Evolutionary conservation across 345 rosid genomes (phyloP).

Genomic region (Lepidium africanum): DNA sequence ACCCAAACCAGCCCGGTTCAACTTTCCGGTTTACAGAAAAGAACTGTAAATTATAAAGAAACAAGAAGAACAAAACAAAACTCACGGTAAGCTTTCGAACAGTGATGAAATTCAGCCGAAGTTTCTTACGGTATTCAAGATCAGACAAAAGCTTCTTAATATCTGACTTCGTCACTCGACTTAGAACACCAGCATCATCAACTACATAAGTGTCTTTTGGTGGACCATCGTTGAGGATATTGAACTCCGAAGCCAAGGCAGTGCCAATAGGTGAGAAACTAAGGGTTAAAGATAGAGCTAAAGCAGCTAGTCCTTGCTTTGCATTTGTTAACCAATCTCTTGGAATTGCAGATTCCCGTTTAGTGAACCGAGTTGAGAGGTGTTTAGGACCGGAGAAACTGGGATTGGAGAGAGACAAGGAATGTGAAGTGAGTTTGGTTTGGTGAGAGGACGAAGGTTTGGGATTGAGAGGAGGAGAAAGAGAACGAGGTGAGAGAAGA

Average conservation of each 20-base stretch:
- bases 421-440: slow-evolving; percentile 36
- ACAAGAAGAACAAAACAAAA: slow-evolving; percentile 1
- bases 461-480: slow-evolving; percentile 48
- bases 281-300: slow-evolving; percentile 71
- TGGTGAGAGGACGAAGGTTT: slow-evolving; percentile 33
- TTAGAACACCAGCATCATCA: slow-evolving; percentile 95
- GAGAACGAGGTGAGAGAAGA: slow-evolving; percentile 51
- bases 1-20: slow-evolving; percentile 9
- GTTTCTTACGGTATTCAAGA: slow-evolving; percentile 83
- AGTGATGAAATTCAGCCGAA: slow-evolving; percentile 67
- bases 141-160: slow-evolving; percentile 76
- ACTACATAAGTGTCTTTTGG: slow-evolving; percentile 74
- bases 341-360: slow-evolving; percentile 14
- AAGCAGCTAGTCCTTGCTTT: slow-evolving; percentile 72
- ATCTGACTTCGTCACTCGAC: slow-evolving; percentile 79
- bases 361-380: slow-evolving; percentile 25
- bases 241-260: slow-evolving; percentile 85
- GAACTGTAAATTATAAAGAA: no score
- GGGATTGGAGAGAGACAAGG: slow-evolving; percentile 36
- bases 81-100: slow-evolving; percentile 93
- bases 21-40: neutral
- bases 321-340: slow-evolving; percentile 51
- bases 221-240: slow-evolving; percentile 79
- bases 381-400: slow-evolving; percentile 35
- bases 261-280: slow-evolving; percentile 66